Evolutionary conservation across 345 rosid genomes (phyloP).

Genomic region (Lepidium africanum): DNA sequence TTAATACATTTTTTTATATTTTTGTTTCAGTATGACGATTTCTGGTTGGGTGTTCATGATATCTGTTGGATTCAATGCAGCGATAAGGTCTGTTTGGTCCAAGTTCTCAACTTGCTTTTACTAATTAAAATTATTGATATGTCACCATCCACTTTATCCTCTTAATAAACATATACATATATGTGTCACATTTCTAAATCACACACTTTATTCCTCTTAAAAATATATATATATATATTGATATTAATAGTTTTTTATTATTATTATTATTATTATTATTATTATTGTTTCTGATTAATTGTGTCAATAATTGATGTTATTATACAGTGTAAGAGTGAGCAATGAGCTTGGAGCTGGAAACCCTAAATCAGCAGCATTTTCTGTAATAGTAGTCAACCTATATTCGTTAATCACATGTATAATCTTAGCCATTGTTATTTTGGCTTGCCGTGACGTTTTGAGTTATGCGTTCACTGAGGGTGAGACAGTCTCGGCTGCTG

Average conservation of each 20-base stretch:
- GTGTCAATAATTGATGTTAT: neutral
- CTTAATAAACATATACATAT: no score
- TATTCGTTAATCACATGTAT: slow-evolving; percentile 39
- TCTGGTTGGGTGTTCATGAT: slow-evolving; percentile 67
- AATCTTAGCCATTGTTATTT: slow-evolving; percentile 24
- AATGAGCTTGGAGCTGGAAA: slow-evolving; percentile 79
- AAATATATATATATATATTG: neutral
- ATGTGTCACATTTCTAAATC: no score
- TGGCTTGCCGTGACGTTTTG: slow-evolving; percentile 38
- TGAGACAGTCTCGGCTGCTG: slow-evolving; percentile 49
- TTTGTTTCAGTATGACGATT: slow-evolving; percentile 47
- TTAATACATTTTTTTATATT: neutral
- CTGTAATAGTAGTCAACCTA: slow-evolving; percentile 42
- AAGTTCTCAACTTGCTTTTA: neutral
- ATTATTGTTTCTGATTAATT: neutral
- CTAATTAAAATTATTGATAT: neutral
- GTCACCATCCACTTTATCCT: neutral
- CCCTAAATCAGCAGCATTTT: slow-evolving; percentile 60
- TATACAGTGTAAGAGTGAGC: slow-evolving; percentile 62
- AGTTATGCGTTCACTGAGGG: slow-evolving; percentile 65
- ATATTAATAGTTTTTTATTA: no score
- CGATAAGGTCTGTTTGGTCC: slow-evolving; percentile 41
- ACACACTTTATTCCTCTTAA: neutral
- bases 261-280: no score
- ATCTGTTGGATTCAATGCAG: slow-evolving; percentile 66